Evolutionary conservation across 2,329 filamentous ascomycete species (phyloP).

Genomic region (Akanthomyces muscarius): DNA sequence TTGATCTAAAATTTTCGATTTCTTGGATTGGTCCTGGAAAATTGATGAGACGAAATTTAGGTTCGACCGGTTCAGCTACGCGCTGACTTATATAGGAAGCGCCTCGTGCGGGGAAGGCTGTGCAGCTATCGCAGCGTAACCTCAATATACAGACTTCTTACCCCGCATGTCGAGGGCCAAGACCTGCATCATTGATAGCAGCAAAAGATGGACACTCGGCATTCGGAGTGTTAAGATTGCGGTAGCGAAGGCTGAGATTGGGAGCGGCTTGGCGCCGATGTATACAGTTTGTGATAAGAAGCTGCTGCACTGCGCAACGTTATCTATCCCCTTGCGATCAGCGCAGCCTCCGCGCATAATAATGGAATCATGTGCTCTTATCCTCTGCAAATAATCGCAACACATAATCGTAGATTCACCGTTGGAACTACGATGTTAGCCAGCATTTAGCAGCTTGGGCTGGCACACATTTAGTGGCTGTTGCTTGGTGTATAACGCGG

Average conservation of each 20-base stretch:
- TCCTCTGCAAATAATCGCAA: neutral
- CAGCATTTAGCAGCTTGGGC: neutral
- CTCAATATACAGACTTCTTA: neutral
- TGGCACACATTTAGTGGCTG: neutral
- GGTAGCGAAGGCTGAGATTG: neutral
- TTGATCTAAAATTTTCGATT: neutral
- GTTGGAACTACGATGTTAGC: no score
- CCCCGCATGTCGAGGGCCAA: conserved; percentile 2
- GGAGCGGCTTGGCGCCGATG: neutral
- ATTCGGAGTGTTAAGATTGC: conserved; percentile 1
- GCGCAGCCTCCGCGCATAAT: neutral
- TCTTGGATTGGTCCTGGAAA: neutral
- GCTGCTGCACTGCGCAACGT: neutral
- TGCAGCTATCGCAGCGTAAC: neutral
- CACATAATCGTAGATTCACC: neutral
- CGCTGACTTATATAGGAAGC: neutral
- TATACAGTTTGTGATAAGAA: neutral
- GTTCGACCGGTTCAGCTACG: neutral
- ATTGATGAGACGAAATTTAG: neutral
- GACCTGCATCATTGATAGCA: conserved; percentile 6
- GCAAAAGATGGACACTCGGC: conserved; percentile 4
- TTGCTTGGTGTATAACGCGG: conserved; percentile 2
- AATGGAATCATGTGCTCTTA: neutral
- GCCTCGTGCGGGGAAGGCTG: conserved; percentile 3
- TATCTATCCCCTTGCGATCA: neutral